Percentiles rank a stretch among this genome's conserved stretches.
phyloP scores from a whole-genome alignment of 768 basidiomycete genomes.

The Panellus pusillus region DNA sequence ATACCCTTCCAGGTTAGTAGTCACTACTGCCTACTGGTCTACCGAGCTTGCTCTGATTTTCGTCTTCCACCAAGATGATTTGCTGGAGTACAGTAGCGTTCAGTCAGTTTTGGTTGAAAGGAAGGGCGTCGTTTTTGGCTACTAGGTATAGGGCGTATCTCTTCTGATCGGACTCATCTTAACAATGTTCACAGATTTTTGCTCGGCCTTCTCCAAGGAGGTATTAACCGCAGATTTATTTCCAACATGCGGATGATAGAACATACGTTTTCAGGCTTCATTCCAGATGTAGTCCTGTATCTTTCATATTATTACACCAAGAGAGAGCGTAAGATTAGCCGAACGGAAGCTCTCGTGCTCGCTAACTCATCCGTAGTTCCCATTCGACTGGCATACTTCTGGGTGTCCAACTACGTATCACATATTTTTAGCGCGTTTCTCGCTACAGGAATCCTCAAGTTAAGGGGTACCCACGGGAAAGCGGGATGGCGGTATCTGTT shows the following conservation, averaged over 20 bases:
- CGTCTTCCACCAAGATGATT: constrained; percentile 37
- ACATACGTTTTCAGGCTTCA: constrained; percentile 36
- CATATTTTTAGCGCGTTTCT: constrained; percentile 61
- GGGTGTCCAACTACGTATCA: constrained; percentile 58
- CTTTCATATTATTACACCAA: constrained; percentile 67
- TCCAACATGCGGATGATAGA: constrained; percentile 26
- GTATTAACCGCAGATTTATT: constrained; percentile 56
- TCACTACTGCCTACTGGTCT: neutral
- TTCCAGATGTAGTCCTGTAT: constrained; percentile 65
- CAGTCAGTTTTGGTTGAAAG: constrained; percentile 60
- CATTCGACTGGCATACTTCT: constrained; percentile 69
- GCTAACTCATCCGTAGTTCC: constrained; percentile 40
- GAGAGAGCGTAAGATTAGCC: constrained; percentile 42
- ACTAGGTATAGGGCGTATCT: constrained; percentile 37
- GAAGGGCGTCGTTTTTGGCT: constrained; percentile 53
- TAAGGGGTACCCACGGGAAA: constrained; percentile 51
- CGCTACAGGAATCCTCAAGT: constrained; percentile 58
- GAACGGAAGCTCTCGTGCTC: neutral
- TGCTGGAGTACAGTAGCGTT: constrained; percentile 58
- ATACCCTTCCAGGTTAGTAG: constrained; percentile 53
- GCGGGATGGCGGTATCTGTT: constrained; percentile 64
- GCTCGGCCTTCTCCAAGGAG: constrained; percentile 62
- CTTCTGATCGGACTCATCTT: neutral
- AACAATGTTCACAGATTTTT: constrained; percentile 39
- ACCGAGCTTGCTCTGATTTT: neutral